Percentiles rank a stretch among this genome's conserved stretches.
Evolutionary conservation across 75 land plant genomes (phyloP).

Genomic region (Selaginella moellendorffii): DNA sequence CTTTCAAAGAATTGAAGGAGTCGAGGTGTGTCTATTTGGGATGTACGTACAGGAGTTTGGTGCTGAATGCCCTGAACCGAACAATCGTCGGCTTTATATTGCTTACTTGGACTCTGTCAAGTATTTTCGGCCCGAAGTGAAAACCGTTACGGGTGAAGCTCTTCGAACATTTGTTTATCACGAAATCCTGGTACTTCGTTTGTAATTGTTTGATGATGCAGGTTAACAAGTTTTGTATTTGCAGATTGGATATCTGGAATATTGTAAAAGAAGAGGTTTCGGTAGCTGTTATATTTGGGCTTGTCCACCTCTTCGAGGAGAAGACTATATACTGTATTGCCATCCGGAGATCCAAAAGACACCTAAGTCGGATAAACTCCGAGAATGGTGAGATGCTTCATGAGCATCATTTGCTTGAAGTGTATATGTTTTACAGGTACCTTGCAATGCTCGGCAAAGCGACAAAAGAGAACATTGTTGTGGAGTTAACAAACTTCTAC

Average conservation of each 20-base stretch:
- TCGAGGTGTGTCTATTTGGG: slow-evolving; percentile 4
- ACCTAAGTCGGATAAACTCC: slow-evolving; percentile 1
- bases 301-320: slow-evolving; percentile 5
- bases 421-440: background rate
- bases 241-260: slow-evolving; percentile 6
- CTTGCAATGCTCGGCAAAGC: slow-evolving; percentile 4
- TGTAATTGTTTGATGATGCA: background rate
- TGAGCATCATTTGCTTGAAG: background rate
- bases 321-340: slow-evolving; percentile 8
- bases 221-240: background rate
- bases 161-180: slow-evolving; percentile 5
- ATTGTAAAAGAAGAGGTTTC: slow-evolving; percentile 4
- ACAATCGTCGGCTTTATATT: slow-evolving; percentile 1
- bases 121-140: slow-evolving; percentile 10
- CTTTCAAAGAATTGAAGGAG: slow-evolving; percentile 4
- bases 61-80: background rate
- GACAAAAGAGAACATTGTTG: background rate
- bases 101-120: slow-evolving; percentile 7
- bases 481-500: slow-evolving; percentile 4
- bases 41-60: slow-evolving; percentile 9
- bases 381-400: background rate
- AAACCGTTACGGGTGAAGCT: slow-evolving; percentile 5
- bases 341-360: slow-evolving; percentile 11
- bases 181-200: slow-evolving; percentile 2
- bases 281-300: slow-evolving; percentile 8